Evolutionary conservation across 441 rosid species (phyloP), one percentile per base, ranked within the genome.

Genomic region (Populus hybrid): DNA sequence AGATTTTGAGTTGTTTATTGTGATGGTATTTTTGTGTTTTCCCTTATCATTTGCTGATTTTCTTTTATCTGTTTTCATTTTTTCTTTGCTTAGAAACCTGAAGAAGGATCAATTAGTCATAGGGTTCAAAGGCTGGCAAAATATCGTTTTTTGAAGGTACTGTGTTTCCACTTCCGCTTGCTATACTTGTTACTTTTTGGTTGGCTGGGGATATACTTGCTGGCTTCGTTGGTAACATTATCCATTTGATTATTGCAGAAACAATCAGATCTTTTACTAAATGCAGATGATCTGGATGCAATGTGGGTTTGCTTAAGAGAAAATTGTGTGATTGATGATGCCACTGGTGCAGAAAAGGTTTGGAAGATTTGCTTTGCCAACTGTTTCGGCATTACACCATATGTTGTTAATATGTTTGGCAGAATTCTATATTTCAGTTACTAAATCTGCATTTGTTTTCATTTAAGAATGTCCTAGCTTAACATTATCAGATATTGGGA

Each of bases 291-390:
- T 84, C 89, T 96, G 83, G 97, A 95, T 88, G 97, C 96, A 72
- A 96, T 96, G 98, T 96, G 98, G 99, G 91, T 87, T 85, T 94
- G 98, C 86, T 87, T 96, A 83, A 90, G 99, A 84, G 99, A 96
- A 81, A 96, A 94, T 74, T 96, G 99, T 88, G 99, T 96, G 68
- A 92, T 96, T 80, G 99, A 94, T 86, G 99, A 96, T 81, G 92
- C 95, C 74, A 96, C 98, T 65, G 95, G 97, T 78, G 99, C 99
- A 31, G 99, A 96, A 89, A 96, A 94, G 98, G 99, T 91, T 35
- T 56, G 72, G 53, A 31, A 72, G 61, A 16, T 29, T 76, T 66
- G 38, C 66, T 20, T 10, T 75, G 21, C 5, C 59, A 73, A 76
- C 16, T 69, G 56, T 73, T 33, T 65, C 11, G 38, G 29, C 26